Base-by-base conservation (phyloP, 2,329 filamentous ascomycete genomes). In the Alternaria sp. region DNA sequence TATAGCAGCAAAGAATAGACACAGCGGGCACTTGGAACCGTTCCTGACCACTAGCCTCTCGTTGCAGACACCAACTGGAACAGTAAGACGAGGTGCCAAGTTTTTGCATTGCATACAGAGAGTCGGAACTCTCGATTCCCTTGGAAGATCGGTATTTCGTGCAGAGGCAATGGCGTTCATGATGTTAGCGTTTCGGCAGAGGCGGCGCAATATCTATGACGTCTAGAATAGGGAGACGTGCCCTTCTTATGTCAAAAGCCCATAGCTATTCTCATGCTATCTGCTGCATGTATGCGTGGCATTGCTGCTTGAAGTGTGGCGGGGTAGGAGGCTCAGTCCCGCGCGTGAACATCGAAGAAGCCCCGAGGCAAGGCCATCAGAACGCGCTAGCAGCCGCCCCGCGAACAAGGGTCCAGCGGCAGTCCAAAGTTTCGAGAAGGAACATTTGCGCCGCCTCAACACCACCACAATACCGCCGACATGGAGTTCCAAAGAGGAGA, bases 401-500 rank as follows among this genome's bases (percentile, higher is more conserved):
- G 30, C 60, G 32, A 40, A 26, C 61, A 59, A 56, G 56, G 56
- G 61, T 51, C 61, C 57, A 44, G 25, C 15, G 25, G 25, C 15
- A 25, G 15, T 45, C 55, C 50, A 54, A 59, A 54, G 26, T 43
- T 51, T 54, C 32, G 36, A 43, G 25, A 40, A 12, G 28, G 21
- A 45, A 36, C 61, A 21, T 63, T 36, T 17, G 43, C 57, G 23
- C 30, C 28, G 10, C 30, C 28, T 32, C 26, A 28, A 60, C 60
- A 46, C 36, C 52, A 60, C 57, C 57, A 59, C 47, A 58, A 28
- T 36, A 43, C 46, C 45, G 23, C 15, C 59, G 69, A 50, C 62
- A 81, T 80, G 78, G 66, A 77, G 82, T 87, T 77, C 45, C 84
- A 83, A 80, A 81, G 83, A 62, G 89, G 89, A 46, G 85, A 91